phyloP scores from a whole-genome alignment of 148 eudicot genomes.

The Chenopodium album region DNA sequence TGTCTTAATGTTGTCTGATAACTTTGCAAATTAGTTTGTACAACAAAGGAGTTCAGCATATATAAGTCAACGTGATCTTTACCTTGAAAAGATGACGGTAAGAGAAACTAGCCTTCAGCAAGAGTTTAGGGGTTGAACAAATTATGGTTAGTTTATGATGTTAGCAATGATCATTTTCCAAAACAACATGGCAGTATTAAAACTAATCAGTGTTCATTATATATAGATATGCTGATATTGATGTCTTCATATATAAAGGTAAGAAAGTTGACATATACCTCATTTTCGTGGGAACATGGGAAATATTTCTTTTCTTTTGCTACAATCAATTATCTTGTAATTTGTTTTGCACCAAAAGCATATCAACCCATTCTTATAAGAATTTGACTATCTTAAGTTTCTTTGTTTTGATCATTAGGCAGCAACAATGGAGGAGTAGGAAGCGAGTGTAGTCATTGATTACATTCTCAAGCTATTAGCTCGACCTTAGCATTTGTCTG shows the following conservation, averaged over 20 bases:
- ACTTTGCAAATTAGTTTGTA: slow-evolving; percentile 37
- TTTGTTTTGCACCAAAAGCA: not conserved
- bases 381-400: not conserved
- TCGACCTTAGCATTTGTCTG: not conserved
- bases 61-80: slow-evolving; percentile 58
- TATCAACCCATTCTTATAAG: not conserved
- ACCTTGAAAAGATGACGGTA: slow-evolving; percentile 54
- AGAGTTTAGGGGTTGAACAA: slow-evolving; percentile 56
- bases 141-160: slow-evolving; percentile 39
- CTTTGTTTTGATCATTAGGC: slow-evolving; percentile 41
- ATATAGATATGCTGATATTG: slow-evolving; percentile 56
- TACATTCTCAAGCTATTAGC: slow-evolving; percentile 67
- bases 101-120: slow-evolving; percentile 62
- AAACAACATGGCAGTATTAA: not conserved
- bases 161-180: slow-evolving; percentile 8
- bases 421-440: slow-evolving; percentile 65
- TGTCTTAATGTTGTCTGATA: too few species aligned
- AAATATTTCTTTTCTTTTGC: not conserved
- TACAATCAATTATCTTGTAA: not conserved
- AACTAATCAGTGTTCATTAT: not conserved
- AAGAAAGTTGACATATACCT: not conserved
- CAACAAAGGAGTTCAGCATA: slow-evolving; percentile 55
- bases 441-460: slow-evolving; percentile 68
- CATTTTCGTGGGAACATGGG: not conserved
- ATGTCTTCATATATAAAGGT: slow-evolving; percentile 59